Conservation (phyloP, 352 stramenopile genomes). For the Plasmopara halstedii region DNA sequence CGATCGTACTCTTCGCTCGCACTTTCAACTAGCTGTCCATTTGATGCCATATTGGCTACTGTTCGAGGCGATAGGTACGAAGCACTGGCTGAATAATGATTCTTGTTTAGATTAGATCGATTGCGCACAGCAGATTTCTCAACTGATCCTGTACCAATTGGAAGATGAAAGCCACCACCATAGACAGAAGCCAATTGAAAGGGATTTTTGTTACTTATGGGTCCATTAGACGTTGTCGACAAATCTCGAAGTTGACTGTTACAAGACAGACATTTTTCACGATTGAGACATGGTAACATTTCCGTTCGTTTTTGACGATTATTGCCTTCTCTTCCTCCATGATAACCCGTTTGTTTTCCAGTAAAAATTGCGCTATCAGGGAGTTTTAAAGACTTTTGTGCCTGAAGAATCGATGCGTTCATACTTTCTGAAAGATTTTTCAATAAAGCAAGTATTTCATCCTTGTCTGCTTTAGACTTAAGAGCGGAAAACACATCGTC, state of each 20-base stretch:
- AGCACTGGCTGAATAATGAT: conserved; percentile 38
- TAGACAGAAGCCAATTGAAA: conserved; percentile 59
- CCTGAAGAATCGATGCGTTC: conserved; percentile 70
- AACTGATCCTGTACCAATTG: conserved; percentile 22
- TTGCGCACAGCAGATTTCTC: conserved; percentile 32
- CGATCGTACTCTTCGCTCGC: conserved; percentile 55
- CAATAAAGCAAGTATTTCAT: conserved; percentile 74
- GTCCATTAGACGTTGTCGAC: conserved; percentile 7
- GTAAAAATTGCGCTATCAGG: conserved; percentile 69
- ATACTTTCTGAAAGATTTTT: conserved; percentile 75
- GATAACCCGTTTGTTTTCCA: conserved; percentile 40
- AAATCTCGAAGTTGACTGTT: conserved; percentile 60
- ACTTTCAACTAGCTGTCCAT: conserved; percentile 37
- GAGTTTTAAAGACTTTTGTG: conserved; percentile 51
- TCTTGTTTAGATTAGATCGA: conserved; percentile 22
- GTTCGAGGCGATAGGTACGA: conserved; percentile 24
- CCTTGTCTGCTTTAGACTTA: conserved; percentile 82
- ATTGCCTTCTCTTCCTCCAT: conserved; percentile 7
- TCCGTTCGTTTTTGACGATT: not conserved
- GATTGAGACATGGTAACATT: conserved; percentile 66
- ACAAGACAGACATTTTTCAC: conserved; percentile 70
- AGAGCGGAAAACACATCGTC: conserved; percentile 78
- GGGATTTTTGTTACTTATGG: conserved; percentile 52
- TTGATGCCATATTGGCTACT: conserved; percentile 13
- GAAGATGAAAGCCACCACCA: conserved; percentile 63